Base-by-base conservation (phyloP, 208 protist genomes). In the Acanthamoeba triangularis region DNA sequence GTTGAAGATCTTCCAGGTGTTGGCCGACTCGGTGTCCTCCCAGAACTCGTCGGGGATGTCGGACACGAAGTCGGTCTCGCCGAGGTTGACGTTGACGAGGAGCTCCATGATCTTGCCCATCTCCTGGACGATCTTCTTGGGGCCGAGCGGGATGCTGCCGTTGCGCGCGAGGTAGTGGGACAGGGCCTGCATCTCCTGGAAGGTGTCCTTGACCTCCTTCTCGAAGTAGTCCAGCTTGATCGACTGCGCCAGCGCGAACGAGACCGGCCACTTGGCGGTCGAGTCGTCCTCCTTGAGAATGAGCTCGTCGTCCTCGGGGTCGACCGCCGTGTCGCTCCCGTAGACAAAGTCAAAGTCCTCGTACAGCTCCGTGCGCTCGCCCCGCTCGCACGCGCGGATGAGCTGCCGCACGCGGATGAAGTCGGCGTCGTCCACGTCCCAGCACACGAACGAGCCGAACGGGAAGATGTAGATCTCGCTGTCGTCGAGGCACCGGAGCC, bases 81-180 rank as follows among this genome's bases (percentile, higher is more conserved):
- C 78, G 18, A 85, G 47, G 78, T 85, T 85, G 44, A 85, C 78
- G 78, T 85, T 85, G 44, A 85, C 78, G 47, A 85, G 78, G 44
- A 85, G 78, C 78, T 85, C 78, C 78, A 85, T 85, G 78, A 85
- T 85, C 78, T 85, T 52, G 44, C 78, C 78, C 78, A 85, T 85
- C 78, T 85, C 78, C 47, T 85, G 78, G 10, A 85, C 78, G 78
- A 85, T 85, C 78, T 85, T 52, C 78, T 49, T 85, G 78, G 78
- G 78, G 23, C 78, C 78, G 47, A 85, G 78, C 44, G 78, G 78
- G 78, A 85, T 85, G 47, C 78, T 85, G 47, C 78, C 78, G 47
- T 56, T 85, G 44, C 78, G 78, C 7, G 78, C 78, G 78, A 85
- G 78, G 78, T 85, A 85, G 78, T 85, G 78, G 18, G 78, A 85